Evolutionary conservation across 192 early-diverging fungal genomes (phyloP).

Genomic region (Podila minutissima): DNA sequence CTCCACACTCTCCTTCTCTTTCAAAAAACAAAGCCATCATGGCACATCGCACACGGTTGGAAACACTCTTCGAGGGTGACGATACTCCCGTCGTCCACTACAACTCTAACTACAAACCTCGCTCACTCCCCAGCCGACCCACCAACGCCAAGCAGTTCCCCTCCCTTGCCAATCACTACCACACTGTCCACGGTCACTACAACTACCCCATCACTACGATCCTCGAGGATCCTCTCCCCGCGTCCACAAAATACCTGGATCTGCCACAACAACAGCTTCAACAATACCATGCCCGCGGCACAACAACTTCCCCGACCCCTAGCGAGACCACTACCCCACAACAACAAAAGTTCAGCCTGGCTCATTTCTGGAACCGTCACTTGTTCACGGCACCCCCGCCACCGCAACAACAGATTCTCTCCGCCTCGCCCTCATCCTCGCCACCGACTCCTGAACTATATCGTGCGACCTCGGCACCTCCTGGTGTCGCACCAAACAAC

Average conservation of each 20-base stretch:
- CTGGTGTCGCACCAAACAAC: not conserved
- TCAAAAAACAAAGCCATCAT: not conserved
- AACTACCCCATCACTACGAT: not conserved
- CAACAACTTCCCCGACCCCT: not conserved
- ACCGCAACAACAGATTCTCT: not conserved
- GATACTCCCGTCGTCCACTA: not conserved
- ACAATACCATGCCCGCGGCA: not conserved
- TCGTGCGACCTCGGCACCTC: not conserved
- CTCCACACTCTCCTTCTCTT: not conserved
- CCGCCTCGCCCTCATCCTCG: not conserved
- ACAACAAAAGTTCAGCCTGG: not conserved
- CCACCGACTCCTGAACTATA: not conserved
- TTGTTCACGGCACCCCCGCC: not conserved
- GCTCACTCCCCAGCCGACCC: not conserved
- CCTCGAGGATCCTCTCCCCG: not conserved
- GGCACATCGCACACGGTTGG: not conserved
- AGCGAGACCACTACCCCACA: not conserved
- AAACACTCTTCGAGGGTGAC: not conserved
- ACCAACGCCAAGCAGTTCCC: not conserved
- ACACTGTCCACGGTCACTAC: too few species aligned
- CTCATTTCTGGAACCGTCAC: not conserved
- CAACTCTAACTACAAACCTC: not conserved
- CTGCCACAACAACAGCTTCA: not conserved
- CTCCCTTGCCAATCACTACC: not conserved
- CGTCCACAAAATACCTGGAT: not conserved